These are phyloP conservation scores for Erythrophleum ivorense DNA, from an alignment of 331 rosid species.

Conservation along the genomic window DNA sequence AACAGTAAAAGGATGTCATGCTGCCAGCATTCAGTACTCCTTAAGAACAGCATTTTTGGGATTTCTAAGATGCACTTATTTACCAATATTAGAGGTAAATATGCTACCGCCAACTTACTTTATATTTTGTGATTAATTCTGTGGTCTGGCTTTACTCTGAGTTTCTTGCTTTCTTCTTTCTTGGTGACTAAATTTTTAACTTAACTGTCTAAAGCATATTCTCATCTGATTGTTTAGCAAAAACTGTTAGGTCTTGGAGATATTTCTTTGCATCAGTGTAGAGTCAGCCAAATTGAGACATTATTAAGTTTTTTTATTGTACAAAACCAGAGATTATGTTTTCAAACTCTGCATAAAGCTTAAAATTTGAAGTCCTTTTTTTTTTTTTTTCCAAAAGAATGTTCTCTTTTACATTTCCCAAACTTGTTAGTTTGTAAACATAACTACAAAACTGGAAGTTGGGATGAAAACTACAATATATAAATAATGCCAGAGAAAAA, in stretches of 20 bases:
- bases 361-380: background rate
- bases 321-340: conserved; percentile 8
- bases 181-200: background rate
- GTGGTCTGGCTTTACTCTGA: background rate
- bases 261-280: conserved; percentile 23
- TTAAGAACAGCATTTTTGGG: conserved; percentile 92
- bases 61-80: conserved; percentile 83
- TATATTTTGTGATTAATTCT: conserved; percentile 7
- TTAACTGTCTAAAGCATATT: background rate
- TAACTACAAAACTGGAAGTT: background rate
- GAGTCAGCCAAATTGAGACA: conserved; percentile 27
- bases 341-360: conserved; percentile 1
- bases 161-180: conserved; percentile 1
- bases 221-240: conserved; percentile 3
- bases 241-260: background rate
- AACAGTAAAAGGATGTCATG: conserved; percentile 72
- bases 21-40: conserved; percentile 81
- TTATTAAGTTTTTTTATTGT: conserved; percentile 13
- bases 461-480: background rate
- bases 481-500: background rate
- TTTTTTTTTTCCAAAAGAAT: background rate
- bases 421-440: background rate
- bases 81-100: conserved; percentile 79
- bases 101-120: conserved; percentile 1
- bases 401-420: conserved; percentile 12